Evolutionary conservation across 441 rosid genomes (phyloP).

Genomic region (Lepidium campestre): DNA sequence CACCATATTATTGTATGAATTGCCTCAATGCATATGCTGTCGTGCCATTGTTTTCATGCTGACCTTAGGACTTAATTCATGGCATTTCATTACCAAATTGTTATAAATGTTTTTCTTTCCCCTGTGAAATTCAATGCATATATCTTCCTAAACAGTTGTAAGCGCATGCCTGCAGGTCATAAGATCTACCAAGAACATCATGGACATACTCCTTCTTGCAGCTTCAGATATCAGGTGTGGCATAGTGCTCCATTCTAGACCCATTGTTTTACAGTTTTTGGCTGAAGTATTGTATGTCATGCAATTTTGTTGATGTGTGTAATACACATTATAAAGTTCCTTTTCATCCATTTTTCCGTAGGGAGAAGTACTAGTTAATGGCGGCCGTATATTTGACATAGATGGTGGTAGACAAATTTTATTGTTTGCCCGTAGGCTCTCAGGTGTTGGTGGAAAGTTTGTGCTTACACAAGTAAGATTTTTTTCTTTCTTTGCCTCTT

Average conservation of each 20-base stretch:
- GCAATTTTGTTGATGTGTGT: background rate
- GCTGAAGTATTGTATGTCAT: background rate
- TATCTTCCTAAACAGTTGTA: background rate
- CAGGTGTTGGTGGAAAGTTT: conserved; percentile 50
- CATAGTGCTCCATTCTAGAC: conserved; percentile 3
- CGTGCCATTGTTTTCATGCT: background rate
- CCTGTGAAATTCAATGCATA: background rate
- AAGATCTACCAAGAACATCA: conserved; percentile 25
- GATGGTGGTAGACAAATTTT: conserved; percentile 45
- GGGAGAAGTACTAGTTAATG: conserved; percentile 52
- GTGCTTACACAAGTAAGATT: conserved; percentile 64
- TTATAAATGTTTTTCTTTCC: background rate
- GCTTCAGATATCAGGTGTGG: conserved; percentile 56
- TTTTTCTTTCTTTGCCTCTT: conserved; percentile 16
- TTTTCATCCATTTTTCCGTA: conserved; percentile 22
- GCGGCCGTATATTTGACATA: conserved; percentile 79
- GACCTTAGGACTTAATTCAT: background rate
- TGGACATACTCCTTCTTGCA: conserved; percentile 34
- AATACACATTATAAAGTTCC: background rate
- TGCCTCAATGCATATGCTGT: background rate
- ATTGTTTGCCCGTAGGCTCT: conserved; percentile 55
- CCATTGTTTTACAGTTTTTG: background rate
- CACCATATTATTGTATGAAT: background rate
- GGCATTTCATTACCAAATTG: background rate
- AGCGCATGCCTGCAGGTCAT: conserved; percentile 26